These are phyloP conservation scores for Sugiyamaella floridensis DNA, from an alignment of 805 yeast species.

Conservation along the genomic window DNA sequence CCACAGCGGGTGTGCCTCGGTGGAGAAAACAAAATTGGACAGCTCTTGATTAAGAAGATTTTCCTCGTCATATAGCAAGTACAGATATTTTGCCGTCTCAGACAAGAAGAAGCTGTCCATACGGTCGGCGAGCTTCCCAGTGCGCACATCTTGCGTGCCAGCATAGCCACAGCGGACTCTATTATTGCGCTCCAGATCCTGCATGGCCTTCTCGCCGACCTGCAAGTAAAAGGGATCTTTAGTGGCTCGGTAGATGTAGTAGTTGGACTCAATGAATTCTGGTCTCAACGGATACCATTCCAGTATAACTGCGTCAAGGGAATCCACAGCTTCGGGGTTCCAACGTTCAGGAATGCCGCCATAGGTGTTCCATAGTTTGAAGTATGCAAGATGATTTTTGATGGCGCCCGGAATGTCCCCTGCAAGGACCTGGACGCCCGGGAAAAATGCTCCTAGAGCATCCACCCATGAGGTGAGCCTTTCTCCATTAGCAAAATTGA, in stretches of 20 bases:
- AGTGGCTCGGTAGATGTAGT: conserved; percentile 76
- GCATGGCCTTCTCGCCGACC: conserved; percentile 60
- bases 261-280: conserved; percentile 84
- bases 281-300: conserved; percentile 95
- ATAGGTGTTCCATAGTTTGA: conserved; percentile 73
- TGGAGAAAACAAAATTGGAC: conserved; percentile 52
- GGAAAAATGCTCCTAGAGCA: conserved; percentile 79
- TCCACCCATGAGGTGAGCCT: conserved; percentile 67
- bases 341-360: conserved; percentile 88
- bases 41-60: conserved; percentile 42
- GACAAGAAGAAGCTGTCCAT: conserved; percentile 90
- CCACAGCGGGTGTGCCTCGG: conserved; percentile 94
- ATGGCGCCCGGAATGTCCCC: conserved; percentile 69
- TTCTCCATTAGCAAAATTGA: conserved; percentile 48
- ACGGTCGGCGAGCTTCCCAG: conserved; percentile 60
- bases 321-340: conserved; percentile 30
- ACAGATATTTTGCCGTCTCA: conserved; percentile 80
- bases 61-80: conserved; percentile 65
- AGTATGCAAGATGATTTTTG: conserved; percentile 50
- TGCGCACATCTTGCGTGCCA: conserved; percentile 62
- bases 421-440: conserved; percentile 72
- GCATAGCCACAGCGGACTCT: conserved; percentile 71
- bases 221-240: conserved; percentile 75
- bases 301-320: conserved; percentile 37
- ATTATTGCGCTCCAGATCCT: conserved; percentile 47